Percentiles rank a stretch among this genome's conserved stretches.
Evolutionary conservation across 441 rosid species (phyloP).

Genomic region (Arabidopsis lyrata): DNA sequence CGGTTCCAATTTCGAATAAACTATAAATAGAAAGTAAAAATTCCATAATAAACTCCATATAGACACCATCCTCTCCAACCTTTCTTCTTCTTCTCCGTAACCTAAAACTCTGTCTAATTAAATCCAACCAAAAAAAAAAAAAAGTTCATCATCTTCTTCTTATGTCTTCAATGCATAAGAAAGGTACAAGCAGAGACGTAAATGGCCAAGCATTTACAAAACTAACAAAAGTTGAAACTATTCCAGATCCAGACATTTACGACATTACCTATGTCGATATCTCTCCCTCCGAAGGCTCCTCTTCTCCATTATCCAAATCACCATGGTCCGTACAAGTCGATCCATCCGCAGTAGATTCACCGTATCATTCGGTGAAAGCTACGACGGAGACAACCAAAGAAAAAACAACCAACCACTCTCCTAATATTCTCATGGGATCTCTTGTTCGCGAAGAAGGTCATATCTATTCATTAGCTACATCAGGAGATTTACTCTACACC

Average conservation of each 20-base stretch:
- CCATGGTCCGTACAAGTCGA: slow-evolving; percentile 64
- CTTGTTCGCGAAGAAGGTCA: slow-evolving; percentile 90
- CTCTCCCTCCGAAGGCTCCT: slow-evolving; percentile 41
- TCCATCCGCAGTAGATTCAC: slow-evolving; percentile 9
- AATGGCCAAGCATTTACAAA: slow-evolving; percentile 43
- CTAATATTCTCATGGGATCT: slow-evolving; percentile 71
- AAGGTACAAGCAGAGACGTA: slow-evolving; percentile 33
- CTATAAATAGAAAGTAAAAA: slow-evolving; percentile 10
- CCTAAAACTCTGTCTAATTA: neutral
- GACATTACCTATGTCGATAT: slow-evolving; percentile 38
- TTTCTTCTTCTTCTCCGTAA: slow-evolving; percentile 3
- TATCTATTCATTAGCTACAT: slow-evolving; percentile 77
- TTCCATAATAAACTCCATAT: slow-evolving; percentile 13
- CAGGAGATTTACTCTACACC: slow-evolving; percentile 72
- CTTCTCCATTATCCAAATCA: slow-evolving; percentile 60
- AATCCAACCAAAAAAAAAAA: neutral
- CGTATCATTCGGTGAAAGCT: neutral
- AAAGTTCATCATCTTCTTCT: neutral
- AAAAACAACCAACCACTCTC: slow-evolving; percentile 33
- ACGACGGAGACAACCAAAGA: neutral
- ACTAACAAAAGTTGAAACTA: slow-evolving; percentile 27
- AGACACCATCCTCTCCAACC: slow-evolving; percentile 24
- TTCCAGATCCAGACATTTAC: slow-evolving; percentile 37
- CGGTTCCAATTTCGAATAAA: slow-evolving; percentile 21
- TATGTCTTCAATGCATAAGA: slow-evolving; percentile 30